A percentile compares a stretch with the other conserved stretches of the same genome.
Evolutionary conservation across 2,329 filamentous ascomycete species (phyloP).

Genomic region (Beauveria sp.): DNA sequence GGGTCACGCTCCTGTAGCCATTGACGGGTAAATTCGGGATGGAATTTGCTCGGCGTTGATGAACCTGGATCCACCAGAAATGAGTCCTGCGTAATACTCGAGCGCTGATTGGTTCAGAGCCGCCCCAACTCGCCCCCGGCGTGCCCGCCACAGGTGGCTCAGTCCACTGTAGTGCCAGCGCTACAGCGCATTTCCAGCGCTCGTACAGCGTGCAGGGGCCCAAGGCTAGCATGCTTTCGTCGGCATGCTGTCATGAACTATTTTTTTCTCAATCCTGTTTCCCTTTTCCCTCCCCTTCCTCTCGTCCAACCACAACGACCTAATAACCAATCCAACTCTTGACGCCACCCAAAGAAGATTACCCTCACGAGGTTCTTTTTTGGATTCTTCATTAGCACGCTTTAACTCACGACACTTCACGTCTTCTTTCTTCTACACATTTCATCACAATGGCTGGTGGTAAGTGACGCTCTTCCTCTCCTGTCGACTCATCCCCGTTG

Average conservation of each 20-base stretch:
- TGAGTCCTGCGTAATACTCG: conserved; percentile 24
- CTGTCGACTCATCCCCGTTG: conserved; percentile 5
- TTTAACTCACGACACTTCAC: conserved; percentile 15
- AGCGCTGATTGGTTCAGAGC: conserved; percentile 28
- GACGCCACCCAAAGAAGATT: conserved; percentile 14
- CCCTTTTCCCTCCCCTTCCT: conserved; percentile 16
- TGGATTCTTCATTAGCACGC: conserved; percentile 13
- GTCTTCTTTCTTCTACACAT: conserved; percentile 15
- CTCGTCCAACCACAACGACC: conserved; percentile 15
- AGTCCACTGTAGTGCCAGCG: not conserved
- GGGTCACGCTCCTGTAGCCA: not conserved
- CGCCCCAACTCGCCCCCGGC: not conserved
- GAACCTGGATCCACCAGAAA: not conserved
- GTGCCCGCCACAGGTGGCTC: conserved; percentile 27
- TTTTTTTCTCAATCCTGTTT: conserved; percentile 22
- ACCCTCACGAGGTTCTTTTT: conserved; percentile 15
- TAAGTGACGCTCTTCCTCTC: conserved; percentile 24
- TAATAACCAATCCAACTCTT: conserved; percentile 11
- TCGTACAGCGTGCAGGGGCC: conserved; percentile 2
- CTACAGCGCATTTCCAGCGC: not conserved
- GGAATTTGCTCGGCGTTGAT: not conserved
- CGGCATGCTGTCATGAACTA: conserved; percentile 35
- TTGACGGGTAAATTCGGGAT: not conserved
- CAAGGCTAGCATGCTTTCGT: conserved; percentile 13
- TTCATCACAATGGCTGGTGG: conserved; percentile 37